Base-by-base conservation (phyloP, 768 basidiomycete species). In the Tremella mesenterica region DNA sequence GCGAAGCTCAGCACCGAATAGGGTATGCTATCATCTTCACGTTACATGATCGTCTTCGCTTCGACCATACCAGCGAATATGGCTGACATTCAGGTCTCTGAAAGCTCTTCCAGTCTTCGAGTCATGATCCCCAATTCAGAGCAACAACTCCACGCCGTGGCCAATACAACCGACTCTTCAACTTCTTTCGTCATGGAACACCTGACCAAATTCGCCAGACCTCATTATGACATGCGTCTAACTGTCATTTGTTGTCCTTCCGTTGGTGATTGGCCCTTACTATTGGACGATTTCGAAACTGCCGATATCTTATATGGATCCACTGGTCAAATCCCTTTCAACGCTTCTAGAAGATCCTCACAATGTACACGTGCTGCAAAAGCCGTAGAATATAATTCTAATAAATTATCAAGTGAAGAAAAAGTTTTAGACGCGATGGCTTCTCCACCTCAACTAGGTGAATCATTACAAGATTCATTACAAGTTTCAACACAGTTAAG, bases 311-410 rank as follows among this genome's bases (percentile, higher is more conserved):
- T 58, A 44, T 71, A 67, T 33, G 70, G 70, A 10, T 53, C 48
- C 10, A 67, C 66, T 26, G 66, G 62, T 27, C 67, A 71, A 43
- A 73, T 69, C 45, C 70, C 70, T 8, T 68, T 69, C 59, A 64
- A 68, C 33, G 52, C 66, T 12, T 69, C 68, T 3, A 46, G 57
- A 9, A 63, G 68, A 3, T 38, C 53, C 1, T 60, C 67, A 36
- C 59, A 54, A 25, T 71, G 70, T 29, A 33, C 34, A 16, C 53
- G 59, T n/a, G 60, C 64, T 3, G 61, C 58, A 23, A 41, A 57
- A 34, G 55, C 60, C 13, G 49, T 56, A 5, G 52, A 50, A 30
- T 56, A 58, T 44, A 62, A 53, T 47, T 48, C 25, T 31, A 31
- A 27, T 18, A 27, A 18, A 20, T 18, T 48, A 7, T 18, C 26